Base-by-base conservation (phyloP, 1,139 yeast species). In the Kodamaea arcana region DNA sequence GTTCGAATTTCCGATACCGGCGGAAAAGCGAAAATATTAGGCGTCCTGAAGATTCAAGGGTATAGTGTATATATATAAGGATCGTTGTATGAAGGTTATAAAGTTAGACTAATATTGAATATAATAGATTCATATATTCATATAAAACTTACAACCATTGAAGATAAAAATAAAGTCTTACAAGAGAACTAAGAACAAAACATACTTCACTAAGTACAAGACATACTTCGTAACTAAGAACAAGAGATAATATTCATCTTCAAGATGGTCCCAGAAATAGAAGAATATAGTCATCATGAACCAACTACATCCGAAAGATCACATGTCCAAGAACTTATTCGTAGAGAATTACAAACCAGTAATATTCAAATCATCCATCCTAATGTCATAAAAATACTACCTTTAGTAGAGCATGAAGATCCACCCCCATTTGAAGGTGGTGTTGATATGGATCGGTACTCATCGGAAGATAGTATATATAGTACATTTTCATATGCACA, bases 281-380 rank as follows among this genome's bases (percentile, higher is more conserved):
- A 65, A 34, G n/a, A n/a, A n/a, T n/a, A n/a, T n/a, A n/a, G n/a
- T n/a, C n/a, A n/a, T 38, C 55, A 48, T n/a, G 48, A 52, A 24
- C 54, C 65, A 27, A 47, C 60, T 15, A 52, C 54, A 4, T 57
- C 54, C 32, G 69, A 66, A 41, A 42, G 67, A 32, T 52, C 53
- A n/a, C 51, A 54, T 16, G 67, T 65, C 4, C 69, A 65, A 40
- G 56, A 50, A 34, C 50, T 65, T 31, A 54, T 68, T 7, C 45
- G 56, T 22, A 45, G 44, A 24, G 69, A 65, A 41, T 46, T 15
- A 20, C 25, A 15, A 20, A 14, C 10, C 15, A 8, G 31, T 21
- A 28, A 15, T 4, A 28, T 21, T 7, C 16, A 18, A 13, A 30
- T 30, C 3, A 36, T 56, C 27, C 70, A 64, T 44, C 69, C 69